A percentile compares a stretch with the other conserved stretches of the same genome.
These are phyloP conservation scores for Sesbania bispinosa DNA, from an alignment of 306 rosid genomes.

Conservation along the genomic window DNA sequence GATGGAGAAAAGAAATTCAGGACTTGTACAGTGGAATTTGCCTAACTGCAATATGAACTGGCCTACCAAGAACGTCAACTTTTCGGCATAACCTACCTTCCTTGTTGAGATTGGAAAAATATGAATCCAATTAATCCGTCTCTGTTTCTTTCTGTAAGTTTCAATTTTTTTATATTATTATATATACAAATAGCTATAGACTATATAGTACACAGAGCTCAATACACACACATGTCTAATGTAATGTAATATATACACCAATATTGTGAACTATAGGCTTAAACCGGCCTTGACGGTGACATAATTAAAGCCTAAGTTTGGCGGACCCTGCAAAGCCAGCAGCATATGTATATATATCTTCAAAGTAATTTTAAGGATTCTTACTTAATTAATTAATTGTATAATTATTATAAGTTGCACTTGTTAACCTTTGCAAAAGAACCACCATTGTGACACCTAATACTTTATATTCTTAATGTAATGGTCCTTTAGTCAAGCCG, in stretches of 20 bases:
- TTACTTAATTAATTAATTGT: too few relatives aligned
- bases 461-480: constrained; percentile 22
- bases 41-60: constrained; percentile 13
- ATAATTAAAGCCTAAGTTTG: constrained; percentile 33
- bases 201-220: background rate
- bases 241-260: too few relatives aligned
- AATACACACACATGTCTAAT: background rate
- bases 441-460: constrained; percentile 39
- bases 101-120: constrained; percentile 17
- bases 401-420: too few relatives aligned
- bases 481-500: constrained; percentile 44
- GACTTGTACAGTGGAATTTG: too few relatives aligned
- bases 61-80: constrained; percentile 29
- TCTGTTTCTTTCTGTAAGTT: background rate
- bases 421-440: constrained; percentile 5
- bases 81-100: constrained; percentile 41
- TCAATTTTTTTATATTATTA: background rate
- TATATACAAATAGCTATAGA: background rate
- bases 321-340: constrained; percentile 51
- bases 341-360: background rate
- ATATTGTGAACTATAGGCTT: background rate
- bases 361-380: background rate
- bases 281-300: constrained; percentile 39
- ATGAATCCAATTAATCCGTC: background rate
- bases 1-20: too few relatives aligned